Base-by-base conservation (phyloP, 1,284 basidiomycete genomes). In the Cerrena zonata region DNA sequence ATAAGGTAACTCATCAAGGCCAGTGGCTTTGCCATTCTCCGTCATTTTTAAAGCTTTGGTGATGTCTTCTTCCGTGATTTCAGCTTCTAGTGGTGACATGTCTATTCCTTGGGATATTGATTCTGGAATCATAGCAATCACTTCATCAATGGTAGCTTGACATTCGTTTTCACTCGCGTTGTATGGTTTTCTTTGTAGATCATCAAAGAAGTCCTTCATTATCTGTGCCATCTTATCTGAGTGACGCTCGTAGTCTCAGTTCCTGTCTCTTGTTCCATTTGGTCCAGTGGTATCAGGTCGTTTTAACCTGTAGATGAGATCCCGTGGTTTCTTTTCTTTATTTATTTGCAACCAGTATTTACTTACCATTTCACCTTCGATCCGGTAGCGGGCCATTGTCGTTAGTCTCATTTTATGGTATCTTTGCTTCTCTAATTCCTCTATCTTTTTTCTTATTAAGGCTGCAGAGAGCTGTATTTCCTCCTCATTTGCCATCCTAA, bases 1-100 rank as follows among this genome's bases (percentile, higher is more conserved):
- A 26, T 58, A 60, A 0, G 54, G 54, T 4, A 60, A 39, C 0
- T 60, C 61, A 30, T 63, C 59, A 2, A 57, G 13, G 0, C 61
- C 60, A 0, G 59, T 43, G 0, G 60, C 56, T 2, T 43, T 43
- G 5, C 41, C 41, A 22, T 43, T 43, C 4, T 4, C 37, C 37
- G 21, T 39, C 4, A 21, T 18, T 15, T 39, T 39, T 4, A 39
- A 21, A 4, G 37, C 37, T 5, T 5, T 15, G n/a, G n/a, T 4
- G 13, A 39, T 21, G 13, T 39, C 21, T 15, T 39, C 37, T 39
- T 39, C 37, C 4, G 37, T 5, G 34, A 36, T 10, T 15, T 18
- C 5, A 15, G 37, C 4, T 21, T 39, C n/a, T 39, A 4, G 4
- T 21, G 21, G 34, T 10, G 34, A 18, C 13, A 18, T 4, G 4